These are phyloP conservation scores for Russula earlei DNA, from an alignment of 768 basidiomycete species.

Conservation along the genomic window DNA sequence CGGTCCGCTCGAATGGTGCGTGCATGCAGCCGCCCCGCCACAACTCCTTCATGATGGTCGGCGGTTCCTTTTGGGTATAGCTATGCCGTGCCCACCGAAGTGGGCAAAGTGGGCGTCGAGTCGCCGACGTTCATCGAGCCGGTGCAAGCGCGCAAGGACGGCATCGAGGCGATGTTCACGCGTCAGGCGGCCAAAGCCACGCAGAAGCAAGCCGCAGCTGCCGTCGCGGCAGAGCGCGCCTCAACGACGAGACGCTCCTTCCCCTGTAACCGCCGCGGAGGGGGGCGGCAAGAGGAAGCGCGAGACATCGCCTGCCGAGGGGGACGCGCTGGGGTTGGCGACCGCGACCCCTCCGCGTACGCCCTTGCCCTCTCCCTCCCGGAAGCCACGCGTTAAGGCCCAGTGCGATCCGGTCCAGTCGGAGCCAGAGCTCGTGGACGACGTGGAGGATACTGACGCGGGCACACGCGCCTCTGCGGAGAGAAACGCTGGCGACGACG, in stretches of 20 bases:
- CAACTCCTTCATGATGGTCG: no score
- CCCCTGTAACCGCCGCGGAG: background rate
- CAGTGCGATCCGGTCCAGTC: background rate
- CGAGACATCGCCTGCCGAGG: background rate
- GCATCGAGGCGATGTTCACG: conserved; percentile 75
- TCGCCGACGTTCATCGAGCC: conserved; percentile 78
- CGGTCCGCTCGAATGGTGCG: conserved; percentile 57
- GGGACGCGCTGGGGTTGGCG: background rate
- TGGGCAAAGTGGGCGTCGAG: conserved; percentile 84
- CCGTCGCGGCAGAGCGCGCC: background rate
- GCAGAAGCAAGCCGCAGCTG: no score
- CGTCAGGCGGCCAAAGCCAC: conserved; percentile 42
- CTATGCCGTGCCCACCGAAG: conserved; percentile 82
- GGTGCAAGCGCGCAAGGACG: conserved; percentile 68
- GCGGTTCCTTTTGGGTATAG: conserved; percentile 37
- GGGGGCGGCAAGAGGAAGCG: conserved; percentile 7
- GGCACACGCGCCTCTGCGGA: background rate
- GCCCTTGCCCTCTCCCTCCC: background rate
- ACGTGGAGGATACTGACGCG: background rate
- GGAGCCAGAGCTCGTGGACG: background rate
- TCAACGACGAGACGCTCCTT: background rate
- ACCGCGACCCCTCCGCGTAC: background rate
- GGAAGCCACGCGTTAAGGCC: background rate
- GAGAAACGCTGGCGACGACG: background rate
- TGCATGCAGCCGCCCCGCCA: no score